Conservation (phyloP, 768 basidiomycete species). For the Hypholoma fasciculare region DNA sequence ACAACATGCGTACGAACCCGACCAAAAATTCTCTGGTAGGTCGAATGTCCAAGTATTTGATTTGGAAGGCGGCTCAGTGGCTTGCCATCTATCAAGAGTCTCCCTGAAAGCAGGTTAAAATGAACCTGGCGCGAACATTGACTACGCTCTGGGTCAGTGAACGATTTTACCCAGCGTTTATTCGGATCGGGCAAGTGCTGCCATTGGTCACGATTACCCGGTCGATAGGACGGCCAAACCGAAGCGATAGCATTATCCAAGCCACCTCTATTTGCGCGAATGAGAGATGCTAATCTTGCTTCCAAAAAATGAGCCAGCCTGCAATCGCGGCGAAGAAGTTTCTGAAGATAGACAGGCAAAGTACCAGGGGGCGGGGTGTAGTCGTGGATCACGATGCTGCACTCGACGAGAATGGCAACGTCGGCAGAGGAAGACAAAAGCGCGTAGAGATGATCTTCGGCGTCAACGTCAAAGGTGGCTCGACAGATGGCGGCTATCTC, state of each 20-base stretch:
- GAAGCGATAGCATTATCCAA: constrained; percentile 26
- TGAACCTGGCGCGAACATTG: constrained; percentile 29
- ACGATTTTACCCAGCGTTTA: constrained; percentile 24
- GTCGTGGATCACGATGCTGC: constrained; percentile 30
- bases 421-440: constrained; percentile 24
- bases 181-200: constrained; percentile 7
- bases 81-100: constrained; percentile 41
- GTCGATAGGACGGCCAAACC: constrained; percentile 31
- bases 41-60: constrained; percentile 27
- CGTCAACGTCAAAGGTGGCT: constrained; percentile 38
- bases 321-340: constrained; percentile 31
- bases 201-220: constrained; percentile 10
- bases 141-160: constrained; percentile 12
- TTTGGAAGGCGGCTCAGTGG: constrained; percentile 37
- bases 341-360: constrained; percentile 10
- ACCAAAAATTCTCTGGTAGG: constrained; percentile 37
- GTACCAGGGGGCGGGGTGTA: constrained; percentile 21
- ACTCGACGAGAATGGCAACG: constrained; percentile 29
- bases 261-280: constrained; percentile 18
- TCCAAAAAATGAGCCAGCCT: constrained; percentile 31
- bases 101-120: constrained; percentile 41
- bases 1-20: constrained; percentile 18
- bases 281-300: constrained; percentile 8
- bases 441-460: constrained; percentile 3
- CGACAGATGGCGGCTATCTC: constrained; percentile 41